Evolutionary conservation across 345 rosid genomes (phyloP).

Genomic region (Hypericum androsaemum): DNA sequence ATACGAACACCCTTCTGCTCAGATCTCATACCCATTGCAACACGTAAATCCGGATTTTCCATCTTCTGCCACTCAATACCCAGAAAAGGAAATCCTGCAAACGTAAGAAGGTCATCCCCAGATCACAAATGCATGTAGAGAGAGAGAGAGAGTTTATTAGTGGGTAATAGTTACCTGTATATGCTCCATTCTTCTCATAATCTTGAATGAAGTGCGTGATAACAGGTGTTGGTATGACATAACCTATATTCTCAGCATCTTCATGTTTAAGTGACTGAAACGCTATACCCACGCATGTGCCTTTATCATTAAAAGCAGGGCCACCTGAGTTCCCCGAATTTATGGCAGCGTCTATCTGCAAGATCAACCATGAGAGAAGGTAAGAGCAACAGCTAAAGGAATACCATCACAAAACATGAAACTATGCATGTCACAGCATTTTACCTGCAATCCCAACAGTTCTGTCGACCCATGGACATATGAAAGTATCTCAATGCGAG

Average conservation of each 20-base stretch:
- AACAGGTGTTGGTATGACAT: constrained; percentile 92
- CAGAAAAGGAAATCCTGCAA: constrained; percentile 70
- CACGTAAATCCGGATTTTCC: constrained; percentile 86
- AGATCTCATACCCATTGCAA: constrained; percentile 69
- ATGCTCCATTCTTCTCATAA: constrained; percentile 76
- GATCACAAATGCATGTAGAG: not conserved
- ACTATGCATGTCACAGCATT: not conserved
- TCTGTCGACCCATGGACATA: constrained; percentile 91
- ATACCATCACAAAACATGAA: not conserved
- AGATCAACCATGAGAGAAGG: not conserved
- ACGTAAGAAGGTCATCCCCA: not conserved
- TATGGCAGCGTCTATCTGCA: constrained; percentile 93
- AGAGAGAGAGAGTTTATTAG: not conserved
- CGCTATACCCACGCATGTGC: constrained; percentile 91
- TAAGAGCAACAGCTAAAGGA: not conserved
- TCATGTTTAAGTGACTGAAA: constrained; percentile 92
- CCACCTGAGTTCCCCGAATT: constrained; percentile 98
- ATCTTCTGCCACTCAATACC: constrained; percentile 99
- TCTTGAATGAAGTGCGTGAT: constrained; percentile 75
- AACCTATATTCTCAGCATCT: constrained; percentile 91
- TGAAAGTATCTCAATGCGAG: constrained; percentile 82
- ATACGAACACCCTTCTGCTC: constrained; percentile 86
- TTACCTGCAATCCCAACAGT: constrained; percentile 85
- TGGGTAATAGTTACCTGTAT: constrained; percentile 46
- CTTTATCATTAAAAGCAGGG: constrained; percentile 90